phyloP scores from a whole-genome alignment of 495 filamentous ascomycete species.

The Ramalina intermedia region DNA sequence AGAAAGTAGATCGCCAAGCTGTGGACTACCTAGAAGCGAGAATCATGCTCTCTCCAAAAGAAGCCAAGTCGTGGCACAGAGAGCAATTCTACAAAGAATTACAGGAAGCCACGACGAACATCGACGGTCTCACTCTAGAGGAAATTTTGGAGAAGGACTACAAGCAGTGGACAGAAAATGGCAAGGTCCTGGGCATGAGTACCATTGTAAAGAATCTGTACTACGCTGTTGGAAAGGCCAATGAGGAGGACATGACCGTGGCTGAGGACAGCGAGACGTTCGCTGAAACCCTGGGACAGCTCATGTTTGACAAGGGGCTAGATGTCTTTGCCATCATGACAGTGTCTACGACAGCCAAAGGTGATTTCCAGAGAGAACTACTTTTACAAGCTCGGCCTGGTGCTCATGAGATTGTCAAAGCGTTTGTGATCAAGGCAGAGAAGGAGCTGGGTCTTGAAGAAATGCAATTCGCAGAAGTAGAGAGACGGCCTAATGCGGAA shows the following conservation, averaged over 20 bases:
- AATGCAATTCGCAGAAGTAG: constrained; percentile 29
- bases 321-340: constrained; percentile 70
- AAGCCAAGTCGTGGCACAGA: constrained; percentile 34
- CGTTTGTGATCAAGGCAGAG: constrained; percentile 35
- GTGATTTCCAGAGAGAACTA: constrained; percentile 56
- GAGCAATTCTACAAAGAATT: constrained; percentile 48
- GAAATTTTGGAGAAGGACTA: constrained; percentile 85
- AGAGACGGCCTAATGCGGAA: constrained; percentile 24
- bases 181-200: constrained; percentile 54
- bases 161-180: constrained; percentile 65
- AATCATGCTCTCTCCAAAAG: constrained; percentile 23
- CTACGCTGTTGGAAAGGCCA: constrained; percentile 46
- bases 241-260: constrained; percentile 15
- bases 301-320: constrained; percentile 41
- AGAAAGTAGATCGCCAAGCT: constrained; percentile 49
- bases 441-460: constrained; percentile 40
- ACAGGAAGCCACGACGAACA: constrained; percentile 51
- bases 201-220: constrained; percentile 52
- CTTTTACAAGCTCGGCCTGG: constrained; percentile 48
- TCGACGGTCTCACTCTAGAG: constrained; percentile 47
- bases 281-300: constrained; percentile 32
- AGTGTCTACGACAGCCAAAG: constrained; percentile 35
- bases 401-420: constrained; percentile 27
- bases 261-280: constrained; percentile 28
- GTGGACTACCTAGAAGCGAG: constrained; percentile 47